A percentile compares a stretch with the other conserved stretches of the same genome.
Evolutionary conservation across 1,284 basidiomycete species (phyloP).

Genomic region (Ceratobasidium sp.): DNA sequence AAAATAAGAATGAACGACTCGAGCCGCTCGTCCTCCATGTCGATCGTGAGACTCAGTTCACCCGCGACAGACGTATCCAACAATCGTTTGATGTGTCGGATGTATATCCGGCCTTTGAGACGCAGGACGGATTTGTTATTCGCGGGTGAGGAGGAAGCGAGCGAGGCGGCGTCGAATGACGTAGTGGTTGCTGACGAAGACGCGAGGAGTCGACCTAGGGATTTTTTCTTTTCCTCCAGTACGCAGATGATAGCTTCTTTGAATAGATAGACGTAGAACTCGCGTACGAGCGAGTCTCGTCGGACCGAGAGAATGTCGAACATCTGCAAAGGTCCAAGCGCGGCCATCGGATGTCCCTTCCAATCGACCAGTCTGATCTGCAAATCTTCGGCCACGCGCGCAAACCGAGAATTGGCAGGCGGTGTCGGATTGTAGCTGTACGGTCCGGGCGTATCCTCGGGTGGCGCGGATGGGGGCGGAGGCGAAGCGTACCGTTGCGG

Average conservation of each 20-base stretch:
- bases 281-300: slow-evolving; percentile 86
- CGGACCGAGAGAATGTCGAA: slow-evolving; percentile 92
- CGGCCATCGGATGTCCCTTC: slow-evolving; percentile 89
- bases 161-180: slow-evolving; percentile 57
- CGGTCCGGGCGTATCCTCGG: slow-evolving; percentile 42
- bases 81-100: slow-evolving; percentile 91
- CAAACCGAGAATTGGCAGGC: slow-evolving; percentile 65
- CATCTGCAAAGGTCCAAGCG: slow-evolving; percentile 87
- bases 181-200: slow-evolving; percentile 58
- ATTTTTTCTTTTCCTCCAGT: slow-evolving; percentile 90
- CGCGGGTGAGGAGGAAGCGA: slow-evolving; percentile 64
- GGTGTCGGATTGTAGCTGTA: slow-evolving; percentile 48
- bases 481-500: slow-evolving; percentile 32
- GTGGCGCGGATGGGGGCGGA: slow-evolving; percentile 13
- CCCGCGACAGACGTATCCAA: slow-evolving; percentile 81
- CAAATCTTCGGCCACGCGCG: slow-evolving; percentile 87
- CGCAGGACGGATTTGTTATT: slow-evolving; percentile 82
- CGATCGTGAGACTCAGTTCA: slow-evolving; percentile 91
- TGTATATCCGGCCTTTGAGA: slow-evolving; percentile 94
- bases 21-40: slow-evolving; percentile 93
- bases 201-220: slow-evolving; percentile 76
- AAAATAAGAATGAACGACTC: slow-evolving; percentile 96
- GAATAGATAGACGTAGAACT: slow-evolving; percentile 97
- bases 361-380: slow-evolving; percentile 91
- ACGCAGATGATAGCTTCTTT: slow-evolving; percentile 97